Evolutionary conservation across 176 grass and related monocot genomes (phyloP), one percentile per base, ranked within the genome.

Genomic region (Leersia perrieri): DNA sequence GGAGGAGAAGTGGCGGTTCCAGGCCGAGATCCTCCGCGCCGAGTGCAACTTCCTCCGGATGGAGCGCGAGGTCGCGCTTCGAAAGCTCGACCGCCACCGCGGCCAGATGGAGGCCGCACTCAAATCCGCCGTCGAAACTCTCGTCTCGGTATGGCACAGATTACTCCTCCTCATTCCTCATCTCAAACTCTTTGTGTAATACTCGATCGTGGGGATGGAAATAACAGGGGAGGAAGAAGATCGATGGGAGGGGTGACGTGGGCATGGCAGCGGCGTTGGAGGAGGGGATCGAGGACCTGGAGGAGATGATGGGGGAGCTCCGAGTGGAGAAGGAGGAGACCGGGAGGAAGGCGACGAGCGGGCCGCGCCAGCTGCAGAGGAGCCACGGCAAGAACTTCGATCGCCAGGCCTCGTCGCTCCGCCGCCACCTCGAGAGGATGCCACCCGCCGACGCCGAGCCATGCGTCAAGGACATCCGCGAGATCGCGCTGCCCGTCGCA

Each of bases 21-120:
- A 97, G 82, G 94, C 94, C 22, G 94, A 97, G 87, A 97, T 97
- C 79, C 91, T 97, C 67, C 89, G 91, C 30, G 91, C 91, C 63
- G 91, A 97, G 87, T 97, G 94, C 78, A 97, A 94, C 87, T 97
- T 97, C 83, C 85, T 97, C 31, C 82, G 94, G 30, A 92, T 97
- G 91, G 94, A 97, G 55, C 89, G 94, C 11, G 91, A 92, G 87
- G 87, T 97, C 36, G 91, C 89, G 22, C 79, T 92, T 27, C 84
- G 89, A 68, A 94, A 94, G 87, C 87, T 97, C 74, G 94, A 97
- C 75, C 76, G 79, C 73, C 92, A 94, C 77, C 87, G 89, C 7
- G 66, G 86, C 42, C 94, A 88, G 87, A 86, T 90, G 89, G 89
- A 88, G 60, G 62, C 79, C 79, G 53, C 91, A 49, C 84, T 97